Conservation (phyloP, 2,329 filamentous ascomycete species). For the Ascochyta pisi region DNA sequence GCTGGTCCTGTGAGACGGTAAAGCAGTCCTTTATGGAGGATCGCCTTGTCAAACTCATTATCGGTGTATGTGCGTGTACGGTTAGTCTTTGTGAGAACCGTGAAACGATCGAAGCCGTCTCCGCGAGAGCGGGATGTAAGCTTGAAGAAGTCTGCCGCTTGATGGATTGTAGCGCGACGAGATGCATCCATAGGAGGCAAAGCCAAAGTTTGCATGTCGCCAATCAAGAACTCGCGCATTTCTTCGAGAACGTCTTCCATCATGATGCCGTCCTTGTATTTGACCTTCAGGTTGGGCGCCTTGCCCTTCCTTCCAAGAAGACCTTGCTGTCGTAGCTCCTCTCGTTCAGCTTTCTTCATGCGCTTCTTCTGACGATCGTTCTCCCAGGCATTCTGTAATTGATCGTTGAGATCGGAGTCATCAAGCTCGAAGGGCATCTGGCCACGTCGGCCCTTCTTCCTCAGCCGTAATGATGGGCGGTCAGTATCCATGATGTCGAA, state of each 20-base stretch:
- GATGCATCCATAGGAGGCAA: constrained; percentile 85
- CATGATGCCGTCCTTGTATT: constrained; percentile 76
- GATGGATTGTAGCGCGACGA: constrained; percentile 79
- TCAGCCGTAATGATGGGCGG: constrained; percentile 70
- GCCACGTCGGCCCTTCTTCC: constrained; percentile 67
- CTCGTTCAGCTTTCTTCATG: constrained; percentile 55
- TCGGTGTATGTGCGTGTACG: constrained; percentile 69
- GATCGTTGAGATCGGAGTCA: constrained; percentile 53
- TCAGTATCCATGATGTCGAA: constrained; percentile 89
- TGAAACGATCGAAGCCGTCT: constrained; percentile 73
- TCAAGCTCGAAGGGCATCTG: constrained; percentile 56
- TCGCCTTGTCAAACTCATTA: constrained; percentile 57
- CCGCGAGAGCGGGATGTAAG: constrained; percentile 87
- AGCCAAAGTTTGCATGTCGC: constrained; percentile 68
- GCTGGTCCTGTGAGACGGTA: constrained; percentile 43
- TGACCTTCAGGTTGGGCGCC: constrained; percentile 64
- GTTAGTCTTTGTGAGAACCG: constrained; percentile 76
- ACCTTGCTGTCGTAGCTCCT: constrained; percentile 54
- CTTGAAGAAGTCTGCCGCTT: constrained; percentile 75
- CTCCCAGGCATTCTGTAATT: constrained; percentile 51
- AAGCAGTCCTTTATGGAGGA: constrained; percentile 57
- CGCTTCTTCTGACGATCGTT: constrained; percentile 56
- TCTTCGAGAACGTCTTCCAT: constrained; percentile 75
- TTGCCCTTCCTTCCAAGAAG: constrained; percentile 53
- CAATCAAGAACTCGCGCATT: constrained; percentile 73